Evolutionary conservation across 805 yeast species (phyloP), one percentile per base, ranked within the genome.

Genomic region (Clavispora phyllophila): DNA sequence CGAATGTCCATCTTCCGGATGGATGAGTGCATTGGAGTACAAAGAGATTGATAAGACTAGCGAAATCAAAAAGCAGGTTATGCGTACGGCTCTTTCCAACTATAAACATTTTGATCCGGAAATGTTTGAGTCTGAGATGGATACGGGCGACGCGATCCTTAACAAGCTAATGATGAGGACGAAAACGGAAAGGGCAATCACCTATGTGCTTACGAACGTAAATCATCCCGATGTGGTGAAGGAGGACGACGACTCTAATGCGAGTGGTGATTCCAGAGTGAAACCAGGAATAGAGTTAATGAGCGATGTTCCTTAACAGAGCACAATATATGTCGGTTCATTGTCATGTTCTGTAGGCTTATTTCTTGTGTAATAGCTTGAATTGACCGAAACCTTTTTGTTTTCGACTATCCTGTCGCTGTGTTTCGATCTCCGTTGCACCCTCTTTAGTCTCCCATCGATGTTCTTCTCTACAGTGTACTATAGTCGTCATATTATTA

Each of bases 101-200:
- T 87, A 79, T 56, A 69, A 69, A 42, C 96, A 87, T 57, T 68
- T 78, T 17, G 76, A 81, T 50, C 85, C 89, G 0, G 22, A 14
- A 12, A 28, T 22, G 23, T 34, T 43, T 6, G 33, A 23, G 2
- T 15, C 24, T 2, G 27, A 19, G n/a, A 33, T 41, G 28, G 42
- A 47, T 19, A 49, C 48, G 13, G 55, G 53, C 15, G 55, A 51
- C 29, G 35, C 31, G 4, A 20, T 51, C 9, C 44, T 51, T 20
- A 38, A 49, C 19, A 31, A 20, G 15, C 29, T 51, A 27, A 28
- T 51, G 19, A 32, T 40, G n/a, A 41, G 35, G 10, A 44, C 46
- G 15, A 37, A 37, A 23, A 39, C 40, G 2, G 48, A 51, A 28
- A 34, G 10, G 22, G 29, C 27, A 14, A n/a, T 50, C 25, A 46